Percentiles rank a stretch among this genome's conserved stretches.
Conservation (phyloP, 2,329 filamentous ascomycete genomes). For the Knoxdaviesia capensis region DNA sequence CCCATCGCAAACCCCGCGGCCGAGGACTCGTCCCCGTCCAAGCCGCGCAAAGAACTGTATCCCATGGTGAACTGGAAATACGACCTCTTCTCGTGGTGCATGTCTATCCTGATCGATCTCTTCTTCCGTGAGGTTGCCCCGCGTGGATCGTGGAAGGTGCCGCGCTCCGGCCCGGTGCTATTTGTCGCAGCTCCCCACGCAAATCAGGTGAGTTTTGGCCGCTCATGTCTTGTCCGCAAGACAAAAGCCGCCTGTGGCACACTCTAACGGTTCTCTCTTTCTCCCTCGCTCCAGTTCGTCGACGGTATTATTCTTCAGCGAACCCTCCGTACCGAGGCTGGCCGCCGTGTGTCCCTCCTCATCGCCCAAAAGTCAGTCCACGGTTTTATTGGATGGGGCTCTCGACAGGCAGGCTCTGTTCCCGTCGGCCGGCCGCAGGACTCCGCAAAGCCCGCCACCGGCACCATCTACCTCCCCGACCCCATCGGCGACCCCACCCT, state of each 20-base stretch:
- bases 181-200: conserved; percentile 95
- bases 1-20: not conserved
- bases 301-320: conserved; percentile 88
- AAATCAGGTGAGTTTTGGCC: conserved; percentile 48
- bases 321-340: conserved; percentile 67
- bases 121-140: conserved; percentile 98
- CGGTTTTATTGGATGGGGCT: conserved; percentile 77
- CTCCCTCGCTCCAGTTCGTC: conserved; percentile 46
- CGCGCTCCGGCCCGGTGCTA: conserved; percentile 69
- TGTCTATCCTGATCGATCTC: conserved; percentile 73
- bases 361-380: conserved; percentile 93
- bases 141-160: conserved; percentile 85
- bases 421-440: conserved; percentile 90
- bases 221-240: not conserved
- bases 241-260: no score
- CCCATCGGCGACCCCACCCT: conserved; percentile 68
- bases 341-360: conserved; percentile 75
- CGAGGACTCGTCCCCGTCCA: not conserved
- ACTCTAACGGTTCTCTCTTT: not conserved
- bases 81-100: conserved; percentile 56
- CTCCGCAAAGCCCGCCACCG: conserved; percentile 56
- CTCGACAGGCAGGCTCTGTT: conserved; percentile 68
- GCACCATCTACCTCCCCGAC: conserved; percentile 75
- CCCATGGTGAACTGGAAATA: conserved; percentile 58
- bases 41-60: conserved; percentile 31